phyloP scores from a whole-genome alignment of 1,284 basidiomycete species.

The Uromyces viciae-fabae region DNA sequence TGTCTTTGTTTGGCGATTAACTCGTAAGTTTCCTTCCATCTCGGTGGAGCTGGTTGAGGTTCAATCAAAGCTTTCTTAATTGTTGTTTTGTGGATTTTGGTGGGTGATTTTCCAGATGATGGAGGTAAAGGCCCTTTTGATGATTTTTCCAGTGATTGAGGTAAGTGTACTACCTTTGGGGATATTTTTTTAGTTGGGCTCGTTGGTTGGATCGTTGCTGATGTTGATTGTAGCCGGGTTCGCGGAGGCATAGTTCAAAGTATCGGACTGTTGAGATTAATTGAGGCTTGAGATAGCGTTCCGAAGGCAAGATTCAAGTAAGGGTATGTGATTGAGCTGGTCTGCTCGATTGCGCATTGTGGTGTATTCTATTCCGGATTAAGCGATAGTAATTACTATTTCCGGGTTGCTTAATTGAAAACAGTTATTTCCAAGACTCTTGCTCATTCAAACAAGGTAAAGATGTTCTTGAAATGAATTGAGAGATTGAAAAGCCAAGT shows the following conservation, averaged over 20 bases:
- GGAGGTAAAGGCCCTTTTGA: not conserved
- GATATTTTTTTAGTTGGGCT: not conserved
- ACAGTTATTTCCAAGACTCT: no score
- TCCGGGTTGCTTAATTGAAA: no score
- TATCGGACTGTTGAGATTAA: no score
- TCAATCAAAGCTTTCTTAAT: constrained; percentile 24
- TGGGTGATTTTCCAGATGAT: not conserved
- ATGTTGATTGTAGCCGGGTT: not conserved
- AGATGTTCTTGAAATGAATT: no score
- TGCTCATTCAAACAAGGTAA: no score
- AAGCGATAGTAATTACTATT: no score
- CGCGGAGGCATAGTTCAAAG: constrained; percentile 1
- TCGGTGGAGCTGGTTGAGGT: constrained; percentile 4
- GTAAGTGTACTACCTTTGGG: not conserved
- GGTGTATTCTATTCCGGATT: no score
- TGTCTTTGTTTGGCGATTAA: constrained; percentile 24
- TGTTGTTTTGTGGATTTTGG: constrained; percentile 15
- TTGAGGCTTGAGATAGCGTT: no score
- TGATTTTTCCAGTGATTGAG: not conserved
- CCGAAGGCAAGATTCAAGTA: no score
- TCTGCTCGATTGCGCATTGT: no score
- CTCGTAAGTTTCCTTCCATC: constrained; percentile 42
- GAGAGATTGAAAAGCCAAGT: no score
- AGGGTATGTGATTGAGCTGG: no score
- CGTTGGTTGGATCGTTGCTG: not conserved